Conservation (phyloP, 1,284 basidiomycete species). For the Fistulinella cinereoalba region DNA sequence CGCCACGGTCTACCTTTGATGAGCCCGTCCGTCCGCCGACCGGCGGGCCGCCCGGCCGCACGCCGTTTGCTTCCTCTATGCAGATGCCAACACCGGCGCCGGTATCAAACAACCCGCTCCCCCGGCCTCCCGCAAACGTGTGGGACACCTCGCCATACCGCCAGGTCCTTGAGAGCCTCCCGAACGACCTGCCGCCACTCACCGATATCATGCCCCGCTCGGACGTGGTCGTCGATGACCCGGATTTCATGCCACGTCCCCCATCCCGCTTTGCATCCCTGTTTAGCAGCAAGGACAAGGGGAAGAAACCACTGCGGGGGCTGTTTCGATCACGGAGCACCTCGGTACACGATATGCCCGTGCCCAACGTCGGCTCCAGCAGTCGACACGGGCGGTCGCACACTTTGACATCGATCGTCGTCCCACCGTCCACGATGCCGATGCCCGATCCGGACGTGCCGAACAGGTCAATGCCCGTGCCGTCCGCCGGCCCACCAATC, state of each 20-base stretch:
- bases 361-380: constrained; percentile 12
- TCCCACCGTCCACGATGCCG: constrained; percentile 15
- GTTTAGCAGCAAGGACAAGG: constrained; percentile 29
- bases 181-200: constrained; percentile 41
- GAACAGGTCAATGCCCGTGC: constrained; percentile 18
- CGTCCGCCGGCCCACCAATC: constrained; percentile 23
- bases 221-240: constrained; percentile 2
- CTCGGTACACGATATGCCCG: constrained; percentile 8
- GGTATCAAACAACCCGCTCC: constrained; percentile 45
- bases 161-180: constrained; percentile 44
- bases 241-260: not conserved
- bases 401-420: constrained; percentile 22
- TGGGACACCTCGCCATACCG: constrained; percentile 49
- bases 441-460: constrained; percentile 1
- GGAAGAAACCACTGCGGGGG: constrained; percentile 23
- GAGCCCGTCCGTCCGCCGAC: constrained; percentile 14
- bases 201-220: constrained; percentile 20
- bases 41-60: constrained; percentile 13
- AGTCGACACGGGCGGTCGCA: constrained; percentile 22
- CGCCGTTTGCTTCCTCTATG: constrained; percentile 4
- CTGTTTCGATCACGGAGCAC: constrained; percentile 30
- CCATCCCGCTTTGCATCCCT: constrained; percentile 11
- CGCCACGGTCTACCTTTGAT: constrained; percentile 1
- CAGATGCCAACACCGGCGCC: constrained; percentile 9
- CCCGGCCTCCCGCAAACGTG: constrained; percentile 47